A percentile compares a stretch with the other conserved stretches of the same genome.
These are phyloP conservation scores for Jatropha podagrica DNA, from an alignment of 441 rosid genomes.

Conservation along the genomic window DNA sequence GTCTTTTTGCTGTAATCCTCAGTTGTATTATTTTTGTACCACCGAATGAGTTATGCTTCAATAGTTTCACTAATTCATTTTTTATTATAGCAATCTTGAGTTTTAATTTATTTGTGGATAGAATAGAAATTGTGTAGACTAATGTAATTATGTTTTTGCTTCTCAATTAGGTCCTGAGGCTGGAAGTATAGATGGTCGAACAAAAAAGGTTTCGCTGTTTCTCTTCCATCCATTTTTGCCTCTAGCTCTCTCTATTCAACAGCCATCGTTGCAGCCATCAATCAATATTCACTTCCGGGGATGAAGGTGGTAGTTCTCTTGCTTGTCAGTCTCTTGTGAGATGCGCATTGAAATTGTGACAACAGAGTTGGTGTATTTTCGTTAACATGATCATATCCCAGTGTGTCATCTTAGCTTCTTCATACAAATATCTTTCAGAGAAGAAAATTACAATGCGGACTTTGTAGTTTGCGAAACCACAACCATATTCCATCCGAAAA, in stretches of 20 bases:
- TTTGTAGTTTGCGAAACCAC: too few relatives aligned
- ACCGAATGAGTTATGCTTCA: background rate
- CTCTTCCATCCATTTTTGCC: conserved; percentile 93
- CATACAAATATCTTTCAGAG: too few relatives aligned
- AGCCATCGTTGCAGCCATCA: conserved; percentile 67
- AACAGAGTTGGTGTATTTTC: background rate
- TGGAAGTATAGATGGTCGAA: conserved; percentile 68
- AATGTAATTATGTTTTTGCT: conserved; percentile 9
- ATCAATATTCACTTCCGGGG: conserved; percentile 90
- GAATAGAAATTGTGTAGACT: background rate
- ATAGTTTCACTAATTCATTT: background rate
- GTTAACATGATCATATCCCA: background rate
- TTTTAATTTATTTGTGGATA: background rate
- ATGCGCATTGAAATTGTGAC: conserved; percentile 6
- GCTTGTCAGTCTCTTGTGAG: conserved; percentile 1
- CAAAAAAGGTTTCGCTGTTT: conserved; percentile 73
- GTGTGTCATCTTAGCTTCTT: background rate
- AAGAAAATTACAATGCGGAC: too few relatives aligned
- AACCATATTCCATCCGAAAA: too few relatives aligned
- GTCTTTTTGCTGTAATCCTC: too few relatives aligned
- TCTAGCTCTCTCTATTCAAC: conserved; percentile 87
- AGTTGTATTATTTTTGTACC: background rate
- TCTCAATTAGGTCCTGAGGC: conserved; percentile 78
- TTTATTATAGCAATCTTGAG: background rate
- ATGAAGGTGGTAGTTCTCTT: conserved; percentile 28